These are phyloP conservation scores for Diaporthe caulivora DNA, from an alignment of 2,329 filamentous ascomycete genomes.

Conservation along the genomic window DNA sequence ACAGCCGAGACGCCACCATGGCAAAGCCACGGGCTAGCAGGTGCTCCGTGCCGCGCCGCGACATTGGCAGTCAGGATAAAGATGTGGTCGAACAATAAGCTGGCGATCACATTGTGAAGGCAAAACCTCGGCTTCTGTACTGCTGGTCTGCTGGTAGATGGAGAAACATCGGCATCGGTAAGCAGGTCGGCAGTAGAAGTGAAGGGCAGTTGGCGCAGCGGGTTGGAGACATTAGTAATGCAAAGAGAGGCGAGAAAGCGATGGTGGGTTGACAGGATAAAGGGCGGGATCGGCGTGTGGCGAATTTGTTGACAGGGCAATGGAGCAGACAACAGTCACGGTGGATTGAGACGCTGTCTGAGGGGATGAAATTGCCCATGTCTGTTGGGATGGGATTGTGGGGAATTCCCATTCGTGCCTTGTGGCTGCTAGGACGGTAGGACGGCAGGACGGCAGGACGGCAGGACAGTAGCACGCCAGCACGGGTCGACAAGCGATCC, in stretches of 20 bases:
- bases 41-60: not conserved
- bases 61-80: not conserved
- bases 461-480: too few relatives aligned
- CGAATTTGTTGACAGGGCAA: slow-evolving; percentile 2
- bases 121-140: not conserved
- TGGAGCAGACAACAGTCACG: not conserved
- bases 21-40: not conserved
- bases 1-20: slow-evolving; percentile 6
- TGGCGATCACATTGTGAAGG: not conserved
- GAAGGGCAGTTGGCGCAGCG: not conserved
- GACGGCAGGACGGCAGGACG: too few relatives aligned
- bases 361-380: slow-evolving; percentile 15
- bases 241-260: not conserved
- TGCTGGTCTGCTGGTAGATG: not conserved
- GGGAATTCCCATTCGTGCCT: not conserved
- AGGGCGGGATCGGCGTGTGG: not conserved
- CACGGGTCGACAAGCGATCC: not conserved
- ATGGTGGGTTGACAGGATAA: not conserved
- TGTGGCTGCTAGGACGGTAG: not conserved
- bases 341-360: not conserved
- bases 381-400: slow-evolving; percentile 18
- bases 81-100: not conserved
- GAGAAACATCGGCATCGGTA: slow-evolving; percentile 18
- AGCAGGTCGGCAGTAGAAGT: not conserved
- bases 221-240: not conserved